These are phyloP conservation scores for Solanum microdontum DNA, from an alignment of 257 asterid genomes.

Conservation along the genomic window DNA sequence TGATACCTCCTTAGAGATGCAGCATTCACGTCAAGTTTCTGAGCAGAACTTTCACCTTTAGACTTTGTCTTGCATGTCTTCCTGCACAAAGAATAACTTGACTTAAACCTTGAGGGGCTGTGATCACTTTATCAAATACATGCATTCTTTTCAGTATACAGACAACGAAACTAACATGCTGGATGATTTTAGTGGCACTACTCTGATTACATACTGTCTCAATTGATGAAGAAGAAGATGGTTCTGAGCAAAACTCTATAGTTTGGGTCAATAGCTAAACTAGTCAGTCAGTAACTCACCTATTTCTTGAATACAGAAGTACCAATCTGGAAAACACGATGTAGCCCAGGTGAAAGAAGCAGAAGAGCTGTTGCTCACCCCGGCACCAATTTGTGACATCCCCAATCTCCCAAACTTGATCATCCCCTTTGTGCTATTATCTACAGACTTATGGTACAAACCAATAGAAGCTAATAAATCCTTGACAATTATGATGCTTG, in stretches of 20 bases:
- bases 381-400: background rate
- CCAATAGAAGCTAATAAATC: background rate
- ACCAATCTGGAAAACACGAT: background rate
- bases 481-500: background rate
- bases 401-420: background rate
- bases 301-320: background rate
- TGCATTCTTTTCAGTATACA: background rate
- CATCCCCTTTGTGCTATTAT: background rate
- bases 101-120: background rate
- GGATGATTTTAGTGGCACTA: background rate
- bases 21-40: conserved; percentile 22
- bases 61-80: conserved; percentile 25
- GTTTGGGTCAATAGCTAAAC: background rate
- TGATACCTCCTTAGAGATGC: conserved; percentile 34
- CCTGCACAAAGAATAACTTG: conserved; percentile 27
- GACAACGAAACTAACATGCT: background rate
- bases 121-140: background rate
- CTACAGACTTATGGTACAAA: background rate
- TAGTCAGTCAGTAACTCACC: background rate
- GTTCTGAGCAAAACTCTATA: background rate
- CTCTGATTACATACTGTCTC: background rate
- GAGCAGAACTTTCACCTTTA: conserved; percentile 13
- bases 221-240: background rate
- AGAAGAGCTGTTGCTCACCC: background rate
- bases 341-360: background rate